Evolutionary conservation across 345 rosid species (phyloP).

Genomic region (Arabidopsis thaliana): TAIR10.1 NC_003071.7:12441501-12442000

Average conservation of each 20-base stretch:
- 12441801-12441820: background rate
- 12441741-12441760: slow-evolving; percentile 32
- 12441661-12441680: slow-evolving; percentile 46
- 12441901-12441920: slow-evolving; percentile 18
- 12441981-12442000: background rate
- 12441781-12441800: slow-evolving; percentile 34
- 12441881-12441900: slow-evolving; percentile 27
- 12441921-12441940: slow-evolving; percentile 49
- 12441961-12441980: background rate
- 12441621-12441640: slow-evolving; percentile 12
- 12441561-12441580: slow-evolving; percentile 51
- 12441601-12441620: slow-evolving; percentile 35
- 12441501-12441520: slow-evolving; percentile 43
- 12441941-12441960: slow-evolving; percentile 49
- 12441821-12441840: background rate
- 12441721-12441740: slow-evolving; percentile 44
- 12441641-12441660: slow-evolving; percentile 51
- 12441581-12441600: slow-evolving; percentile 42
- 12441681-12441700: slow-evolving; percentile 46
- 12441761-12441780: slow-evolving; percentile 48
- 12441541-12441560: slow-evolving; percentile 45
- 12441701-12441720: slow-evolving; percentile 48
- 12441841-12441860: slow-evolving; percentile 33
- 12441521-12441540: slow-evolving; percentile 59
- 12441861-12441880: slow-evolving; percentile 40